Conservation (phyloP, 768 basidiomycete genomes). For the Strobilomyces dryophilus region DNA sequence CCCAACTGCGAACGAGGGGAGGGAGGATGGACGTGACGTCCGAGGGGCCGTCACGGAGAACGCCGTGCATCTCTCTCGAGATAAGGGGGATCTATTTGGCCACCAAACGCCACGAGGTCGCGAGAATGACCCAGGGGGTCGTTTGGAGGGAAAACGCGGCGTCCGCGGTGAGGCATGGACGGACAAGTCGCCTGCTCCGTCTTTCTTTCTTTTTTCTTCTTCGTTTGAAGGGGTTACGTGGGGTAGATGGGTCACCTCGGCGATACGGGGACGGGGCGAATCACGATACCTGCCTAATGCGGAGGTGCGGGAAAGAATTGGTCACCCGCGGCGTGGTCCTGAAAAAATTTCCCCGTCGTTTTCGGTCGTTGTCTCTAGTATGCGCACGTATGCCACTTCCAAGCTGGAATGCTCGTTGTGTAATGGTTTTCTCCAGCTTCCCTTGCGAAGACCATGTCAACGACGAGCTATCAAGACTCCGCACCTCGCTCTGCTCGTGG, state of each 20-base stretch:
- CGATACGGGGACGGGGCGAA: constrained; percentile 3
- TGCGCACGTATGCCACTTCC: no score
- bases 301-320: constrained; percentile 19
- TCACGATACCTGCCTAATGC: constrained; percentile 22
- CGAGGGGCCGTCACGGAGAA: no score
- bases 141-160: constrained; percentile 33
- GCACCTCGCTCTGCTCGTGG: not conserved
- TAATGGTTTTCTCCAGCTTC: no score
- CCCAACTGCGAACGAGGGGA: no score
- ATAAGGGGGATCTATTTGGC: no score
- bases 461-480: no score
- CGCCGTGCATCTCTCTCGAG: no score
- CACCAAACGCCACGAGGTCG: no score
- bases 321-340: constrained; percentile 20
- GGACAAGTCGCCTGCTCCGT: not conserved
- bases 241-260: not conserved
- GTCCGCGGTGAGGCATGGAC: constrained; percentile 30
- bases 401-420: no score
- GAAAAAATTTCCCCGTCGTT: constrained; percentile 4
- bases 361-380: not conserved
- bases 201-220: no score
- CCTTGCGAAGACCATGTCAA: no score
- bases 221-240: not conserved
- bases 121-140: not conserved
- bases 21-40: no score